Evolutionary conservation across 2,329 filamentous ascomycete genomes (phyloP), one percentile per base, ranked within the genome.

Genomic region (Aspergillus arachidicola): DNA sequence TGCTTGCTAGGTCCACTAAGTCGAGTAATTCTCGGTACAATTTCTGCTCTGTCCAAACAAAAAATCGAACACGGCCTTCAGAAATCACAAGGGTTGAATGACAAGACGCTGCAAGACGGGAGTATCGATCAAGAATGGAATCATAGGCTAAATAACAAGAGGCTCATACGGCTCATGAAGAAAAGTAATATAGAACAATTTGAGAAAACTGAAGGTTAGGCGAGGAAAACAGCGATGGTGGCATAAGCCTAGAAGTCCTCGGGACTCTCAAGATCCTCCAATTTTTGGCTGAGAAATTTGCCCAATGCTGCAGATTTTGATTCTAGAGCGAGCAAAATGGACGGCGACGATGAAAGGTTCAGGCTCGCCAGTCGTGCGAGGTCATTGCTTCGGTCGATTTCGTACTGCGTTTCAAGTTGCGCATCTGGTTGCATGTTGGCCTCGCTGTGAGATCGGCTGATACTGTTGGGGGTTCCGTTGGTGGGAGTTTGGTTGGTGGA

Each of bases 281-380:
- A 55, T 57, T 80, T 80, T 58, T 79, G 75, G 12, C 76, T 71
- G 14, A 80, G 69, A 57, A 80, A 80, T 12, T 73, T 71, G 7
- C 76, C 78, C 48, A 80, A 61, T 5, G 78, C 79, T 2, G 78
- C 79, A 26, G 77, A 80, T 64, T 80, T 80, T 9, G 78, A 79
- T 60, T 80, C 79, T 12, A 80, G 61, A 1, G 79, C 79, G 12
- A 80, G 68, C 6, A 80, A 68, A 4, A 79, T 78, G 1, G 76
- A 67, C 0, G 79, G 78, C 1, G 76, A 75, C 1, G 78, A 72
- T 6, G 73, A 75, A 0, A 80, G 72, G 50, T 80, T 80, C 46
- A 80, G 64, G 57, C 75, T 77, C 1, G 75, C 72, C 14, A 80
- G 68, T 23, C 79, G 77, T 3, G 74, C 75, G 10, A 80, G 72